Evolutionary conservation across 805 yeast genomes (phyloP).

Genomic region (Lipomyces oligophaga): DNA sequence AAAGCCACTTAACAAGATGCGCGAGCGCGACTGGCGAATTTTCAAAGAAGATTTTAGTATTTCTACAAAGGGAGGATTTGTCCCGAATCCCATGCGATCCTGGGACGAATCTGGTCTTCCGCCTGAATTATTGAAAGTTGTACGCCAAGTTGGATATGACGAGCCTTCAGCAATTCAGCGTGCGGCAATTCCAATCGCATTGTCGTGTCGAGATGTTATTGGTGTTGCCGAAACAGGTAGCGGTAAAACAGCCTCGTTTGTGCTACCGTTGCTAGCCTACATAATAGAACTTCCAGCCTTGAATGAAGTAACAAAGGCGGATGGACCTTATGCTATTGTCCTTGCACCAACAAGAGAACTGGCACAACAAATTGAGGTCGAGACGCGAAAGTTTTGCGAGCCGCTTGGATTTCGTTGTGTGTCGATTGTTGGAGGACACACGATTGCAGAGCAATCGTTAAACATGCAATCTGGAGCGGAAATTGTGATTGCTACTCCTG

Average conservation of each 20-base stretch:
- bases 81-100: conserved; percentile 58
- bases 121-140: conserved; percentile 37
- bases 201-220: conserved; percentile 59
- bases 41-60: conserved; percentile 75
- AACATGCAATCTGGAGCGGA: conserved; percentile 63
- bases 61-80: conserved; percentile 45
- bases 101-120: conserved; percentile 70
- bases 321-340: conserved; percentile 71
- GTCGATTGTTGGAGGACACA: conserved; percentile 86
- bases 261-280: conserved; percentile 65
- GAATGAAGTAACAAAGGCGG: conserved; percentile 46
- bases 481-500: conserved; percentile 90
- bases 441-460: conserved; percentile 65
- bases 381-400: conserved; percentile 52
- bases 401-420: conserved; percentile 43
- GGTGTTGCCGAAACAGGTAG: conserved; percentile 98
- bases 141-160: conserved; percentile 42
- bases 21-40: conserved; percentile 83
- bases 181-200: conserved; percentile 73
- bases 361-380: conserved; percentile 77
- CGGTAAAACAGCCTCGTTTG: conserved; percentile 84
- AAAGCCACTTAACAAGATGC: conserved; percentile 64
- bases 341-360: conserved; percentile 93
- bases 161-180: conserved; percentile 91
- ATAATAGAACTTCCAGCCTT: conserved; percentile 47